Conservation (phyloP, 768 basidiomycete genomes). For the Hericium rajendrae region DNA sequence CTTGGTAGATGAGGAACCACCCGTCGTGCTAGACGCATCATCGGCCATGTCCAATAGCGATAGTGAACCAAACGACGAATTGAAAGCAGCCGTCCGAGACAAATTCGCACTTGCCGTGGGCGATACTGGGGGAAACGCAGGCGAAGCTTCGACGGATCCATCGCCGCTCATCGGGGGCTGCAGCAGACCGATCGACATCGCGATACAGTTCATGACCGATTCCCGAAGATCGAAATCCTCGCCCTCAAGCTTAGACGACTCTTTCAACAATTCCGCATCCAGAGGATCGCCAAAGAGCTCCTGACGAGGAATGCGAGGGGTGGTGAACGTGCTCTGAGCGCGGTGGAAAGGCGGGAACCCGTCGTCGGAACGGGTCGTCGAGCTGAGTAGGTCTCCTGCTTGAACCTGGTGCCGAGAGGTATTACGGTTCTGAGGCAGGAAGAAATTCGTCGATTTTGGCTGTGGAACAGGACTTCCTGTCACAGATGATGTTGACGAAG, state of each 20-base stretch:
- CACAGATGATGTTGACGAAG: conserved; percentile 16
- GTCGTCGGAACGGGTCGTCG: conserved; percentile 38
- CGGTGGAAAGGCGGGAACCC: conserved; percentile 22
- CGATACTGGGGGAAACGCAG: conserved; percentile 47
- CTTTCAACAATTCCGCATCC: conserved; percentile 6
- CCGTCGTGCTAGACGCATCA: conserved; percentile 58
- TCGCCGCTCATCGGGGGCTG: conserved; percentile 73
- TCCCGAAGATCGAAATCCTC: conserved; percentile 92
- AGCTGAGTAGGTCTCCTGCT: conserved; percentile 67
- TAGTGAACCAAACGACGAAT: conserved; percentile 63
- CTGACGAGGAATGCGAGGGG: conserved; percentile 7
- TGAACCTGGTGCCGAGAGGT: conserved; percentile 49
- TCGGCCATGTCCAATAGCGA: conserved; percentile 65
- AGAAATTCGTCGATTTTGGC: conserved; percentile 8
- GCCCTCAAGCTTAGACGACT: conserved; percentile 23
- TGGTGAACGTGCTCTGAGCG: conserved; percentile 7
- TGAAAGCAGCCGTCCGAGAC: neutral
- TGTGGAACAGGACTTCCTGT: conserved; percentile 17
- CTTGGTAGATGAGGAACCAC: conserved; percentile 40
- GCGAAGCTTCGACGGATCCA: conserved; percentile 59
- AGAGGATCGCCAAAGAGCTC: conserved; percentile 4
- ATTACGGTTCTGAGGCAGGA: conserved; percentile 12
- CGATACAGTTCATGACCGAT: conserved; percentile 95
- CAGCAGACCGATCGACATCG: conserved; percentile 90
- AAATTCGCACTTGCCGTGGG: conserved; percentile 9